phyloP scores from a whole-genome alignment of 306 rosid species.

The Mimosa pudica region DNA sequence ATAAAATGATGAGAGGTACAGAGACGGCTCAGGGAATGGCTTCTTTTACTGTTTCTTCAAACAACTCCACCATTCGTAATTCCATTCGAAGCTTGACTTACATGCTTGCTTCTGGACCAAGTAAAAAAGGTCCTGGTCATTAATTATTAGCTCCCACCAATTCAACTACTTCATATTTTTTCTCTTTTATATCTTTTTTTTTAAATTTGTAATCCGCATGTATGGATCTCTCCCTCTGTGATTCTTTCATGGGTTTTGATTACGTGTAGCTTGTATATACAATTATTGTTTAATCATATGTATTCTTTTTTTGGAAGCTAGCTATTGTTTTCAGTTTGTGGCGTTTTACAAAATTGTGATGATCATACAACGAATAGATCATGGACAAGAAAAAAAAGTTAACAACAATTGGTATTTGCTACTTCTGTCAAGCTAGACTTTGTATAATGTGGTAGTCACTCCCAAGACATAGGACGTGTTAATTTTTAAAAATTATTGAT shows the following conservation, averaged over 20 bases:
- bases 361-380: neutral
- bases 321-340: neutral
- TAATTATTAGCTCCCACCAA: conserved; percentile 1
- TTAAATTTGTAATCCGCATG: neutral
- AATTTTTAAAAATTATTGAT: too few species aligned
- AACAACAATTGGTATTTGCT: neutral
- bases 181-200: neutral
- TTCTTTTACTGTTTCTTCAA: conserved; percentile 48
- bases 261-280: conserved; percentile 14
- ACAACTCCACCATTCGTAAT: conserved; percentile 41
- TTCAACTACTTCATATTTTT: neutral
- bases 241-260: conserved; percentile 11
- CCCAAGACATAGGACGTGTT: too few species aligned
- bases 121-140: conserved; percentile 80
- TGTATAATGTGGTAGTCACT: too few species aligned
- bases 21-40: conserved; percentile 41
- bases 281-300: neutral
- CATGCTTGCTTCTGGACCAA: conserved; percentile 73
- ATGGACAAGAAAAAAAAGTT: neutral
- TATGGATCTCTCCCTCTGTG: conserved; percentile 1
- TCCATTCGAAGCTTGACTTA: conserved; percentile 51
- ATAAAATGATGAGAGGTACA: conserved; percentile 28
- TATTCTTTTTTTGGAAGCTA: neutral
- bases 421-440: too few species aligned
- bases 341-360: neutral